Base-by-base conservation (phyloP, 306 rosid genomes). In the Psophocarpus tetragonolobus region DNA sequence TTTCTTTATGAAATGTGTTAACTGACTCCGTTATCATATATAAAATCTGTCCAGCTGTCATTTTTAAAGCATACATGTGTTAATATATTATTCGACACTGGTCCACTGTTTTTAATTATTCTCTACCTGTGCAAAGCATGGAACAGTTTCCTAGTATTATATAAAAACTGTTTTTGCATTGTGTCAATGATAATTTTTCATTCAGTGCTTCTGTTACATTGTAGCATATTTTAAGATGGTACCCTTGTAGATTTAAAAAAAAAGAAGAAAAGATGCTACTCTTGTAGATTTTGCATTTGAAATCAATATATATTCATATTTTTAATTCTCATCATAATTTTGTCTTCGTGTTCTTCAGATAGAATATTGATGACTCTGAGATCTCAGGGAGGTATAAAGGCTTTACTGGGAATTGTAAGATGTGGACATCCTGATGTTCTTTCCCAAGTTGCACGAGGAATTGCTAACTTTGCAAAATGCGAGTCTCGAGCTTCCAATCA, bases 381-480 rank as follows among this genome's bases (percentile, higher is more conserved):
- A 84, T 86, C 96, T 45, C 98, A 96, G 83, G 99, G 99, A 56
- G 98, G 98, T 75, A 86, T 96, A 24, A 96, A 90, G 89, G 99
- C 97, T 53, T 85, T 96, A 84, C 84, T 96, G 32, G 99, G 98
- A 84, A 92, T 96, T 33, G 99, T 92, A 64, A 88, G 99, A 86
- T 92, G 98, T 74, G 97, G 96, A 54, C 99, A 96, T 82, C 92
- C 99, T 12, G 98, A 96, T 74, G 99, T 95, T 78, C 98, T 95
- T 84, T 88, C 99, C 73, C 99, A 96, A 87, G 96, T 96, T 54
- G 98, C 99, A 38, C 88, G 98, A 71, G 99, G 99, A 77, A 90
- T 96, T 12, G 99, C 99, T 3, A 96, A 96, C 87, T 96, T 92
- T 30, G 99, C 99, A 41, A 96, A 96, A 84, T 96, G 99, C 76